These are phyloP conservation scores for Raddia distichophylla DNA, from an alignment of 176 grass and related monocot species.

Conservation along the genomic window DNA sequence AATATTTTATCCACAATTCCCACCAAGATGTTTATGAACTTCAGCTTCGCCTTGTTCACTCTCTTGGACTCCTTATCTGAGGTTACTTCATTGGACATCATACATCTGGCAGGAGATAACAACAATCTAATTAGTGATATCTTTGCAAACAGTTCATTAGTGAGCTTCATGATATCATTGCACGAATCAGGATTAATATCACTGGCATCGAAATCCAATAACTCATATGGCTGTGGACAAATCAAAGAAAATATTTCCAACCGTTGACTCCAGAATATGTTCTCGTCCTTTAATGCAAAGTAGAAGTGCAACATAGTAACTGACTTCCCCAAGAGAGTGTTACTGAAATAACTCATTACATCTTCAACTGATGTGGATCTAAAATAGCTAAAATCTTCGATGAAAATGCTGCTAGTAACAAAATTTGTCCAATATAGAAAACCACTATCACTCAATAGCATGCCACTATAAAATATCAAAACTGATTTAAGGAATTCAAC, in stretches of 20 bases:
- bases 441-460: slow-evolving; percentile 57
- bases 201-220: slow-evolving; percentile 62
- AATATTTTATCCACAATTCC: slow-evolving; percentile 67
- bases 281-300: slow-evolving; percentile 45
- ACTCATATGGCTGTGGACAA: slow-evolving; percentile 61
- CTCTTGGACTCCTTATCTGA: slow-evolving; percentile 64
- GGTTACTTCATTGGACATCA: slow-evolving; percentile 38
- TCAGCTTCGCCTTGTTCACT: slow-evolving; percentile 64
- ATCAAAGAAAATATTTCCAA: slow-evolving; percentile 74
- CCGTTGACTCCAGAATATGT: slow-evolving; percentile 50
- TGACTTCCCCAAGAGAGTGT: slow-evolving; percentile 79
- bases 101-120: slow-evolving; percentile 63
- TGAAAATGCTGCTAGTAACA: slow-evolving; percentile 53
- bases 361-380: slow-evolving; percentile 57
- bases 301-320: slow-evolving; percentile 63
- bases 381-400: slow-evolving; percentile 61
- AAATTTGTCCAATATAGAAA: slow-evolving; percentile 82
- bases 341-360: slow-evolving; percentile 60
- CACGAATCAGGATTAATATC: slow-evolving; percentile 46
- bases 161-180: slow-evolving; percentile 59
- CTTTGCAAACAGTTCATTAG: slow-evolving; percentile 73
- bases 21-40: slow-evolving; percentile 72
- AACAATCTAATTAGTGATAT: slow-evolving; percentile 73
- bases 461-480: slow-evolving; percentile 57
- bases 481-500: slow-evolving; percentile 47